Evolutionary conservation across 768 basidiomycete genomes (phyloP).

Genomic region (Psilocybe cyanescens): DNA sequence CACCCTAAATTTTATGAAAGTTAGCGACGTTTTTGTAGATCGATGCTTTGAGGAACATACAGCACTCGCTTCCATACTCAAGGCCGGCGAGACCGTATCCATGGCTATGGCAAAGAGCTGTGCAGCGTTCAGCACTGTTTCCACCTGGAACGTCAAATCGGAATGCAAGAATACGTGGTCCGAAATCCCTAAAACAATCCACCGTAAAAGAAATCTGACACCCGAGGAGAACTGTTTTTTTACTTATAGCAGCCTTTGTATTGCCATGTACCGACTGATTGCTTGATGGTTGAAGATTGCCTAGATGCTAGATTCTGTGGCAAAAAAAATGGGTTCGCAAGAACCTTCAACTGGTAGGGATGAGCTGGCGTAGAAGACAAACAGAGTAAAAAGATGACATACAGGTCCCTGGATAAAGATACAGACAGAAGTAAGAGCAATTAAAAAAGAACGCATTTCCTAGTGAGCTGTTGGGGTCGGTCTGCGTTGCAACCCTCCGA

Average conservation of each 20-base stretch:
- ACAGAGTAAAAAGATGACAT: too few species aligned
- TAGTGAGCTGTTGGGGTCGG: too few species aligned
- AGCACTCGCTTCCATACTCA: constrained; percentile 18
- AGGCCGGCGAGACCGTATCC: constrained; percentile 19
- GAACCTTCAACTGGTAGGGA: too few species aligned
- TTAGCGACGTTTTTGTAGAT: not conserved
- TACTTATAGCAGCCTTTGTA: constrained; percentile 22
- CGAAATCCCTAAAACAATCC: constrained; percentile 17
- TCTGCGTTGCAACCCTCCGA: too few species aligned
- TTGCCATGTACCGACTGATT: constrained; percentile 18
- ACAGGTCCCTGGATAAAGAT: too few species aligned
- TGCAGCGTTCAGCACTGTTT: constrained; percentile 19
- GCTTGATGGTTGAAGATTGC: constrained; percentile 16
- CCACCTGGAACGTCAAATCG: constrained; percentile 12
- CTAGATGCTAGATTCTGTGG: too few species aligned
- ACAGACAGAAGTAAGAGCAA: too few species aligned
- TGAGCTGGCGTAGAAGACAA: too few species aligned
- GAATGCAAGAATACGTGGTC: constrained; percentile 17
- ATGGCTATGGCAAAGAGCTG: constrained; percentile 21
- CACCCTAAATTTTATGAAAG: constrained; percentile 37
- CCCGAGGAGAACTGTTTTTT: not conserved
- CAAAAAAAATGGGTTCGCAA: too few species aligned
- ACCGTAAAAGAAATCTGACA: too few species aligned
- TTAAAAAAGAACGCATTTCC: too few species aligned
- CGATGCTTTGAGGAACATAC: not conserved